Evolutionary conservation across 371 early-diverging fungal genomes (phyloP), one percentile per base, ranked within the genome.

Genomic region (Mucor circinelloides): DNA sequence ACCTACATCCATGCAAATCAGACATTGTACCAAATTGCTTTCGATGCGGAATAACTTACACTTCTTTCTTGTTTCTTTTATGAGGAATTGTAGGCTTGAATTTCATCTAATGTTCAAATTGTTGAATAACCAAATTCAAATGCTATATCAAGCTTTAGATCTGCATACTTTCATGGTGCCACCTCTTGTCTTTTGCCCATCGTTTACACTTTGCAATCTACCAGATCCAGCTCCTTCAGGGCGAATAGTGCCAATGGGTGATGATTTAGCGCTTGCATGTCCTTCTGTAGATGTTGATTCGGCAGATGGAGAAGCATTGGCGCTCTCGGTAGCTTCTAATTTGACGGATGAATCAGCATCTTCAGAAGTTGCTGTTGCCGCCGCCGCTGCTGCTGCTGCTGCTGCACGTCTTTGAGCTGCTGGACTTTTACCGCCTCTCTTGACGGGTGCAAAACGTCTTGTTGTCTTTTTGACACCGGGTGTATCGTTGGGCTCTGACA

Each of bases 11-110:
- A 34, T 34, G 2, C 9, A 34, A 1, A 34, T 34, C 34, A 21
- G 64, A 74, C 46, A 21, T n/a, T 44, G 21, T 5, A 5, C 4
- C 46, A 44, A 44, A 44, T 6, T 44, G 46, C 46, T 3, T 5
- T n/a, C 46, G 6, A 2, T 1, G 7, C 21, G 15, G 13, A 44
- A 15, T 40, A 19, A 28, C 83, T 64, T 78, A 86, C 88, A 80
- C 82, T 75, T 85, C 87, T 73, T 87, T 87, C 73, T 88, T 88
- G 64, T 84, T 85, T 72, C 89, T 80, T 65, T 81, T 86, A 1
- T 83, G 64, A 2, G 90, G 89, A 19, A 90, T 76, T 0, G 86
- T 89, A 15, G 90, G 90, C 58, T 85, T 82, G 66, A 90, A 90
- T 75, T 89, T 89, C 79, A 86, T 78, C 86, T 87, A 76, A 36